Evolutionary conservation across 768 basidiomycete species (phyloP).

Genomic region (Suillus occidentalis): DNA sequence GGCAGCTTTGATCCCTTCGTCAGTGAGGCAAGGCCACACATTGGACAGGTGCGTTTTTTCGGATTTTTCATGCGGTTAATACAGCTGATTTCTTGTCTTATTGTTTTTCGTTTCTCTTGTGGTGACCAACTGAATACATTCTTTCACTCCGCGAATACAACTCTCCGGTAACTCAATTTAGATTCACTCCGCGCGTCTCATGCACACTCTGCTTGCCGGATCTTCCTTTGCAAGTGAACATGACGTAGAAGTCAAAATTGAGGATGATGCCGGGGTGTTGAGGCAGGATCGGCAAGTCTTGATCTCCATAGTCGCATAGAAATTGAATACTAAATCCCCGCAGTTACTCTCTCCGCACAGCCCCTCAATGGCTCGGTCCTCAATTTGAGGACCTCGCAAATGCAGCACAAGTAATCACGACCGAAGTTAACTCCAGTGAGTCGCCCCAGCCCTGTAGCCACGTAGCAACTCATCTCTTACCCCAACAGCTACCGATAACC

Average conservation of each 20-base stretch:
- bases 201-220: conserved; percentile 67
- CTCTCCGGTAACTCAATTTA: conserved; percentile 15
- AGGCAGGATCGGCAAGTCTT: conserved; percentile 72
- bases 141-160: conserved; percentile 1
- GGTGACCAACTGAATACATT: neutral
- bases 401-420: conserved; percentile 61
- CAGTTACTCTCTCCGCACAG: conserved; percentile 55
- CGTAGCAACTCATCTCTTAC: neutral
- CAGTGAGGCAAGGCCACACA: conserved; percentile 73
- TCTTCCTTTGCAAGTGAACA: conserved; percentile 64
- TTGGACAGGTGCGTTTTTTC: conserved; percentile 57
- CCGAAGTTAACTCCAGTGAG: conserved; percentile 83
- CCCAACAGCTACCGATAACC: conserved; percentile 80
- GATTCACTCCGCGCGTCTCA: conserved; percentile 71
- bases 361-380: conserved; percentile 85
- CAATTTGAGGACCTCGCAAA: conserved; percentile 78
- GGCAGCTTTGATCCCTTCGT: conserved; percentile 80
- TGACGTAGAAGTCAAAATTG: conserved; percentile 75
- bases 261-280: conserved; percentile 70
- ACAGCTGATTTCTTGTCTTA: neutral
- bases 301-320: neutral
- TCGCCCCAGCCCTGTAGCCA: conserved; percentile 14
- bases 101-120: neutral
- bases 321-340: neutral
- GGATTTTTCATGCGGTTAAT: neutral